Conservation (phyloP, 495 filamentous ascomycete genomes). For the Neurospora sp. region DNA sequence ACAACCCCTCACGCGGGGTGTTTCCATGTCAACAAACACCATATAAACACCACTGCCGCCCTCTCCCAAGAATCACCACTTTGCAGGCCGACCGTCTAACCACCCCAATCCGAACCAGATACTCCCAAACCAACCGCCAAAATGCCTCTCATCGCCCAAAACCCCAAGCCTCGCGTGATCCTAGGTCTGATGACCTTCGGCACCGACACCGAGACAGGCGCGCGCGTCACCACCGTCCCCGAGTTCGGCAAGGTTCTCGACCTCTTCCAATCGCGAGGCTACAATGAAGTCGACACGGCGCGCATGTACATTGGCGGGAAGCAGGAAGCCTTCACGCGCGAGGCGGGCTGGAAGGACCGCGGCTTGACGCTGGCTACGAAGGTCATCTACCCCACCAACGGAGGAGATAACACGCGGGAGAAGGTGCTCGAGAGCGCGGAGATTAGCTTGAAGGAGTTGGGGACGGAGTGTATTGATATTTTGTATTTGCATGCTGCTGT, state of each 20-base stretch:
- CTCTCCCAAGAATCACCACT: not conserved
- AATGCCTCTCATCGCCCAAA: slow-evolving; percentile 38
- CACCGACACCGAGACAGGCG: slow-evolving; percentile 44
- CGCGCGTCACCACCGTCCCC: slow-evolving; percentile 56
- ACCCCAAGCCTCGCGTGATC: slow-evolving; percentile 41
- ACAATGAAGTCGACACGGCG: slow-evolving; percentile 74
- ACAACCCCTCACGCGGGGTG: not conserved
- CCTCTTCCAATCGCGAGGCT: slow-evolving; percentile 60
- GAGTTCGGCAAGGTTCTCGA: slow-evolving; percentile 58
- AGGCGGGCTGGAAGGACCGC: slow-evolving; percentile 69
- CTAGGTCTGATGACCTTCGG: slow-evolving; percentile 55
- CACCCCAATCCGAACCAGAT: not conserved
- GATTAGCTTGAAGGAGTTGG: slow-evolving; percentile 58
- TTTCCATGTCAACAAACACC: not conserved
- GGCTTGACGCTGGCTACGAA: slow-evolving; percentile 84
- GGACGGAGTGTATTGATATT: slow-evolving; percentile 70
- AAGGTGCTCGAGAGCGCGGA: slow-evolving; percentile 50
- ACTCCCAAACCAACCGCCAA: not conserved
- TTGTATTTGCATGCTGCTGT: slow-evolving; percentile 76
- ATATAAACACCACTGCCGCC: not conserved
- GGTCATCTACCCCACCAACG: slow-evolving; percentile 47
- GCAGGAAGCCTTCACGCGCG: slow-evolving; percentile 73
- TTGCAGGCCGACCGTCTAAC: not conserved
- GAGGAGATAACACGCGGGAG: slow-evolving; percentile 50
- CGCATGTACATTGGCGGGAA: slow-evolving; percentile 60